Conservation (phyloP, 2,329 filamentous ascomycete species). For the Aspergillus eucalypticola region DNA sequence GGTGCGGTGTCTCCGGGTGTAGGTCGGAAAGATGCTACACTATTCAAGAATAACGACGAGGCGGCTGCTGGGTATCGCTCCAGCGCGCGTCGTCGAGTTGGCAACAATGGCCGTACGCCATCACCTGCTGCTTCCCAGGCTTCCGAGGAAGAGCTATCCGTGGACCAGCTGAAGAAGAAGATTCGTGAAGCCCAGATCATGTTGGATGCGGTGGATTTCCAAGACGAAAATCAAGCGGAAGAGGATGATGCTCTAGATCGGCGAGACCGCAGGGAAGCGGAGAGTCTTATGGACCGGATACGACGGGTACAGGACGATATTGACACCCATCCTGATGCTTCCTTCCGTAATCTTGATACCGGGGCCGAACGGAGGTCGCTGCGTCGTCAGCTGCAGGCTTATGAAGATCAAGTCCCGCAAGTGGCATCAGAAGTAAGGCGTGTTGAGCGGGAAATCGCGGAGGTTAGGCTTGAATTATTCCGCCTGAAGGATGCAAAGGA, state of each 20-base stretch:
- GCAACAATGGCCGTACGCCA: conserved; percentile 68
- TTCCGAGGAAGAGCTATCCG: conserved; percentile 74
- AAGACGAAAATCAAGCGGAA: conserved; percentile 84
- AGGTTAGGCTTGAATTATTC: conserved; percentile 89
- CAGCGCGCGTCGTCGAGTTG: conserved; percentile 83
- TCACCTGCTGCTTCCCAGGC: conserved; percentile 71
- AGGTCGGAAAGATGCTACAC: conserved; percentile 87
- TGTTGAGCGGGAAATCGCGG: conserved; percentile 88
- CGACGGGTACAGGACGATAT: conserved; percentile 92
- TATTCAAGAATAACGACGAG: conserved; percentile 89
- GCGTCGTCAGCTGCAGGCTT: conserved; percentile 82
- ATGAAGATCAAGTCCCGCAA: conserved; percentile 87
- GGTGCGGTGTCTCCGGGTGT: conserved; percentile 57
- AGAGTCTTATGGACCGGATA: conserved; percentile 91
- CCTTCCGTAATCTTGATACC: conserved; percentile 70
- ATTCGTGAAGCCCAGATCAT: conserved; percentile 93
- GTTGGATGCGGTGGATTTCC: conserved; percentile 93
- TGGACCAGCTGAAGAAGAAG: conserved; percentile 89
- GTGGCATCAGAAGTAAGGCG: conserved; percentile 88
- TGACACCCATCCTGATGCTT: conserved; percentile 80
- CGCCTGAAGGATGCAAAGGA: conserved; percentile 90
- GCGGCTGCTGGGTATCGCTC: conserved; percentile 90
- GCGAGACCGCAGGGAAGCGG: conserved; percentile 84
- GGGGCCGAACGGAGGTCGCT: conserved; percentile 84
- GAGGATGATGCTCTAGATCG: conserved; percentile 91